A percentile compares a stretch with the other conserved stretches of the same genome.
Evolutionary conservation across 1,284 basidiomycete genomes (phyloP).

Genomic region (Sphaerobolus stellatus): DNA sequence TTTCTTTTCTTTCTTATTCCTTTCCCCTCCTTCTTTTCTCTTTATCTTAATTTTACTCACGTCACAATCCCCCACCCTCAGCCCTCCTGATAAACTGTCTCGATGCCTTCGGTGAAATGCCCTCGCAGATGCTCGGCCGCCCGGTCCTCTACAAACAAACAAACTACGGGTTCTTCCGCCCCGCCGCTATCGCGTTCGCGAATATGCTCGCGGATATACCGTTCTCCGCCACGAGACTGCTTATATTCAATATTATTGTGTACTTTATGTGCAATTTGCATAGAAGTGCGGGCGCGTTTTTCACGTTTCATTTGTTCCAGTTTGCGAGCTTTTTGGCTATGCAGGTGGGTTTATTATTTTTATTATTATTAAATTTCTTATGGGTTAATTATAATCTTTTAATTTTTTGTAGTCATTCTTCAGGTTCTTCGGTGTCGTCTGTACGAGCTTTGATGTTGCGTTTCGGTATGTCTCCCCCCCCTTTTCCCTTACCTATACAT

Average conservation of each 20-base stretch:
- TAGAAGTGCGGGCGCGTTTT: constrained; percentile 43
- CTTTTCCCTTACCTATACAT: constrained; percentile 48
- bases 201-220: constrained; percentile 30
- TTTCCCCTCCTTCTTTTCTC: too few species aligned
- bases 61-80: constrained; percentile 19
- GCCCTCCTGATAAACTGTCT: constrained; percentile 73
- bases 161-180: constrained; percentile 80
- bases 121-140: constrained; percentile 72
- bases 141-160: constrained; percentile 52
- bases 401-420: constrained; percentile 40
- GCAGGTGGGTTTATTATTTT: constrained; percentile 9
- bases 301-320: constrained; percentile 36
- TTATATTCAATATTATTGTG: constrained; percentile 44
- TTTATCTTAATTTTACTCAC: not conserved
- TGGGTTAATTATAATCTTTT: constrained; percentile 13
- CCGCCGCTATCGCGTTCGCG: constrained; percentile 69
- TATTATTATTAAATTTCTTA: not conserved
- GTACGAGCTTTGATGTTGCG: constrained; percentile 36
- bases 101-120: constrained; percentile 79
- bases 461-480: constrained; percentile 45
- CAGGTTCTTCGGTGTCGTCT: constrained; percentile 43
- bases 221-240: constrained; percentile 42
- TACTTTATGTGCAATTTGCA: constrained; percentile 45
- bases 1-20: not conserved
- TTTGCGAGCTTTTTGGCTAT: constrained; percentile 17